Percentiles rank a stretch among this genome's conserved stretches.
Evolutionary conservation across 495 filamentous ascomycete genomes (phyloP).

Genomic region (Peziza echinospora): DNA sequence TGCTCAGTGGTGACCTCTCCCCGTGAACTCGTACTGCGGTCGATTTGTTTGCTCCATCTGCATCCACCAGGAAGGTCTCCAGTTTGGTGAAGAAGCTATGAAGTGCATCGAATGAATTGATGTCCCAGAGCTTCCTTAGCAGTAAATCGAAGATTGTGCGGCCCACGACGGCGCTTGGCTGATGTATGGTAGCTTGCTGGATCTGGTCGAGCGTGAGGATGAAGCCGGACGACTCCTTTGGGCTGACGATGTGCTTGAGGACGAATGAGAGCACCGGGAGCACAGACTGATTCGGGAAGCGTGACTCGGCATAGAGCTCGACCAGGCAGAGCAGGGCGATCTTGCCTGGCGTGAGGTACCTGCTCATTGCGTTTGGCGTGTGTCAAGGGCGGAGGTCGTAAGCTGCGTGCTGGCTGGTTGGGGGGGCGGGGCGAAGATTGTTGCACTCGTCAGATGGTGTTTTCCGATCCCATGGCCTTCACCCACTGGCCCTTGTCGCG

Average conservation of each 20-base stretch:
- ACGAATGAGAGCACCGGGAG: slow-evolving; percentile 78
- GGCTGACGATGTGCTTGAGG: slow-evolving; percentile 42
- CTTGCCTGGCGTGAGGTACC: slow-evolving; percentile 40
- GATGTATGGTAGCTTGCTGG: slow-evolving; percentile 11
- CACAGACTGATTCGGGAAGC: slow-evolving; percentile 50
- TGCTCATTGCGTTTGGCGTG: no score
- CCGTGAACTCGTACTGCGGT: slow-evolving; percentile 1
- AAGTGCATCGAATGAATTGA: slow-evolving; percentile 58
- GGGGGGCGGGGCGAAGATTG: no score
- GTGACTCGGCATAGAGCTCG: slow-evolving; percentile 52
- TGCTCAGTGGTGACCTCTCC: slow-evolving; percentile 21
- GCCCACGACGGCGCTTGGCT: slow-evolving; percentile 27
- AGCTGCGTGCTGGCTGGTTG: no score
- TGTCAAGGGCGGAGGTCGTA: no score
- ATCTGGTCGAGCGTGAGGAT: slow-evolving; percentile 33
- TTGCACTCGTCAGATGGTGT: no score
- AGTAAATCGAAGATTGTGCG: slow-evolving; percentile 68
- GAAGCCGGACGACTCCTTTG: slow-evolving; percentile 27
- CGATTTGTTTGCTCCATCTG: slow-evolving; percentile 9
- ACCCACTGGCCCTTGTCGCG: no score
- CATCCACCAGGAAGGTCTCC: slow-evolving; percentile 31
- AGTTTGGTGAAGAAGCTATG: slow-evolving; percentile 43
- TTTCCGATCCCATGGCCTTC: no score
- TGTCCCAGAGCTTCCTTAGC: slow-evolving; percentile 60
- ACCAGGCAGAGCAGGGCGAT: slow-evolving; percentile 63